These are phyloP conservation scores for Ocimum tenuiflorum DNA, from an alignment of 257 asterid species.

Conservation along the genomic window DNA sequence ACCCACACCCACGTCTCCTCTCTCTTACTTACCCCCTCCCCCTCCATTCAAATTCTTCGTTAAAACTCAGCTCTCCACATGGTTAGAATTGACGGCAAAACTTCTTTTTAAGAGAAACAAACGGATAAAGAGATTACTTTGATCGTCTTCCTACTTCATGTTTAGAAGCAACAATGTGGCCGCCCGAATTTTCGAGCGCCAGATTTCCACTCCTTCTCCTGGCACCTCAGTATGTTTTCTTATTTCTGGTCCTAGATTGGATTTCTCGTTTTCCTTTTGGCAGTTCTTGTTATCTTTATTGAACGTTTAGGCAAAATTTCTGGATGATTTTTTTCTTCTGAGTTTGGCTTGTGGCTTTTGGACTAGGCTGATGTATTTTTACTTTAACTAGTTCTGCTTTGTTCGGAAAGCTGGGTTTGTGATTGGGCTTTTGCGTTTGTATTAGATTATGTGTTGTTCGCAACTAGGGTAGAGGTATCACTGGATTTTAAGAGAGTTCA, in stretches of 20 bases:
- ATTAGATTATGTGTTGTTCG: background rate
- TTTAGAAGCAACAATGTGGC: constrained; percentile 89
- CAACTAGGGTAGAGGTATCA: background rate
- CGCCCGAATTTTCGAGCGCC: constrained; percentile 96
- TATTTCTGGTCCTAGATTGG: background rate
- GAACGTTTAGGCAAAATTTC: background rate
- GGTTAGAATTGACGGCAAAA: constrained; percentile 11
- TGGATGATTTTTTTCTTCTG: background rate
- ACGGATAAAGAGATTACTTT: background rate
- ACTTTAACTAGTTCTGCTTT: background rate
- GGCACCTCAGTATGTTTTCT: constrained; percentile 64
- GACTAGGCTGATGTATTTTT: background rate
- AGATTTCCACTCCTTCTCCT: constrained; percentile 82
- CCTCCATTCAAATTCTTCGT: constrained; percentile 22
- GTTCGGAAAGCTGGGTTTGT: background rate
- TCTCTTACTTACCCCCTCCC: background rate
- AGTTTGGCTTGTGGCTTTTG: constrained; percentile 5
- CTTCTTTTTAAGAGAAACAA: background rate
- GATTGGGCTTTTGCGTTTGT: background rate
- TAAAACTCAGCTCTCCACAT: background rate
- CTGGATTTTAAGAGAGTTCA: background rate
- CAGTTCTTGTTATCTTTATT: background rate
- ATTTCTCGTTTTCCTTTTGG: background rate
- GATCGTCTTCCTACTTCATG: constrained; percentile 41
- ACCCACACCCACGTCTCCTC: background rate